These are phyloP conservation scores for Sergeia podlipaevii DNA, from an alignment of 208 protist species.

Conservation along the genomic window DNA sequence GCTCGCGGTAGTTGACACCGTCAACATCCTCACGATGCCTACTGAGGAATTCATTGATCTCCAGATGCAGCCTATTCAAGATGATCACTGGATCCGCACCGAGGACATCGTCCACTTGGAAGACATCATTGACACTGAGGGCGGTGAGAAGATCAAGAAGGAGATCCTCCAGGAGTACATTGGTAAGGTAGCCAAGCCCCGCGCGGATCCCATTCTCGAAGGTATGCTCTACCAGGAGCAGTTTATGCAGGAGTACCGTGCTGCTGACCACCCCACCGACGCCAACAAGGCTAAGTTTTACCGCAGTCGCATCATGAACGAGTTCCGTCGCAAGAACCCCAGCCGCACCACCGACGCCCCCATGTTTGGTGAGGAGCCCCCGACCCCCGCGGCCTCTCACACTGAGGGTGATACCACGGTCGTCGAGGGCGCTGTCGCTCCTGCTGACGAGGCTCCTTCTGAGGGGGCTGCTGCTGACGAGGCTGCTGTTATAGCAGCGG, in stretches of 20 bases:
- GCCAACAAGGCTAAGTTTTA: constrained; percentile 42
- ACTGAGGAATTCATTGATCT: constrained; percentile 58
- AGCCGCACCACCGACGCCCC: constrained; percentile 10
- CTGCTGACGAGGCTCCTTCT: background rate
- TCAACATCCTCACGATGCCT: constrained; percentile 47
- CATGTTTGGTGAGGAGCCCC: no score
- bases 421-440: constrained; percentile 2
- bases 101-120: constrained; percentile 69
- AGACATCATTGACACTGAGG: constrained; percentile 51
- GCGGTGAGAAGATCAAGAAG: constrained; percentile 55
- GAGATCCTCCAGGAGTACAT: constrained; percentile 72
- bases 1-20: constrained; percentile 20
- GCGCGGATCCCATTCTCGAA: constrained; percentile 66
- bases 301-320: constrained; percentile 35
- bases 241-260: constrained; percentile 74
- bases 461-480: background rate
- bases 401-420: background rate
- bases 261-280: constrained; percentile 29
- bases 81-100: constrained; percentile 82
- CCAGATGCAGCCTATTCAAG: constrained; percentile 70
- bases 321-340: constrained; percentile 33
- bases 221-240: constrained; percentile 78
- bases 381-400: no score
- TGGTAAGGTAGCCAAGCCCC: constrained; percentile 9
- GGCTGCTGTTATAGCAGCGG: no score